Evolutionary conservation across 371 early-diverging fungal species (phyloP).

Genomic region (Mortierella sp.): DNA sequence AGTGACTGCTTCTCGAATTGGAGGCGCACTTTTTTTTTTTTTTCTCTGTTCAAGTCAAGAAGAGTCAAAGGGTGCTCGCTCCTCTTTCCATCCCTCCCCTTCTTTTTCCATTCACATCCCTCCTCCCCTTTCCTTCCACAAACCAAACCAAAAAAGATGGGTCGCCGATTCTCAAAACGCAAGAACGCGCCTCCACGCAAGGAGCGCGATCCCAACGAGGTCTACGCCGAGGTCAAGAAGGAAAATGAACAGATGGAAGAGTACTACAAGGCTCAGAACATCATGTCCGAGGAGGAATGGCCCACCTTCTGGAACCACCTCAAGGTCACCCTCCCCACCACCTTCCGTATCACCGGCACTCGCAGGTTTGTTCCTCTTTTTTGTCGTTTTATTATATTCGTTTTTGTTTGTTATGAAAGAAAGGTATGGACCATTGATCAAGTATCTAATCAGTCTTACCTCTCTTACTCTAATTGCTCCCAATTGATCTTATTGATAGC

Average conservation of each 20-base stretch:
- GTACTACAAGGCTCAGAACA: conserved; percentile 90
- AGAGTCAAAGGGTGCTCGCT: background rate
- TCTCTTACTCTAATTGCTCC: background rate
- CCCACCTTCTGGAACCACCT: conserved; percentile 74
- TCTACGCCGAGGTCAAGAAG: conserved; percentile 63
- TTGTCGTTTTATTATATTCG: too few species aligned
- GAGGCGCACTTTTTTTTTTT: conserved; percentile 8
- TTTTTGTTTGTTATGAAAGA: too few species aligned
- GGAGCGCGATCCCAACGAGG: conserved; percentile 50
- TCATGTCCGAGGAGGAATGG: conserved; percentile 90
- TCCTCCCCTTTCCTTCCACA: background rate
- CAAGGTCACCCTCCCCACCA: conserved; percentile 84
- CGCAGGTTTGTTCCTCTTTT: conserved; percentile 64
- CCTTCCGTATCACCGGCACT: conserved; percentile 95
- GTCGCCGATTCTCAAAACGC: conserved; percentile 46
- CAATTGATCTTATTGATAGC: conserved; percentile 3
- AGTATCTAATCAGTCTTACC: background rate
- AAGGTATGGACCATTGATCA: background rate
- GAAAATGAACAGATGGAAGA: conserved; percentile 76
- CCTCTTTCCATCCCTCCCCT: background rate
- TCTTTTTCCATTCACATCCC: background rate
- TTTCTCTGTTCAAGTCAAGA: background rate
- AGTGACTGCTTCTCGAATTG: conserved; percentile 10
- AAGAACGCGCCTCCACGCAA: conserved; percentile 47
- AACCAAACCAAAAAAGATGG: conserved; percentile 24